Conservation (phyloP, 2,329 filamentous ascomycete species). For the Golovinomyces cichoracearum region DNA sequence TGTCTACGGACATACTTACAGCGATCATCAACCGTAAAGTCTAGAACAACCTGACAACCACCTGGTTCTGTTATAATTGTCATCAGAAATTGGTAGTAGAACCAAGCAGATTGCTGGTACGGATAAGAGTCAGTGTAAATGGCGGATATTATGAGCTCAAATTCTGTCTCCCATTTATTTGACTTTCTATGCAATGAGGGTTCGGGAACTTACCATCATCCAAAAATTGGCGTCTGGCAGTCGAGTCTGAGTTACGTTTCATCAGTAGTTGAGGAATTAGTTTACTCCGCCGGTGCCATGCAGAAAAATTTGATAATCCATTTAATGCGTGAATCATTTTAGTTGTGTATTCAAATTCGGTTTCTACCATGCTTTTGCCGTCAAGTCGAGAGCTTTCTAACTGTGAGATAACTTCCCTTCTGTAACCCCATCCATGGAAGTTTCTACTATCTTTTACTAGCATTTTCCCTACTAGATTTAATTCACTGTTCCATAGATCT, state of each 20-base stretch:
- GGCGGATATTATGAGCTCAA: conserved; percentile 48
- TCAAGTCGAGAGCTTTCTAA: conserved; percentile 34
- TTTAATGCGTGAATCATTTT: conserved; percentile 55
- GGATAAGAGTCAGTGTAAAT: conserved; percentile 48
- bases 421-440: conserved; percentile 91
- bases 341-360: conserved; percentile 73
- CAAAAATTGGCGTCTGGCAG: conserved; percentile 40
- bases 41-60: conserved; percentile 33
- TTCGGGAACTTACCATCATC: conserved; percentile 29
- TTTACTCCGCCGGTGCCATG: conserved; percentile 77
- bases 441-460: conserved; percentile 64
- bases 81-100: conserved; percentile 78
- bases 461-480: conserved; percentile 69
- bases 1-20: conserved; percentile 41
- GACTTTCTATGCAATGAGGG: background rate
- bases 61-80: conserved; percentile 32
- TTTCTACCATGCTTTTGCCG: conserved; percentile 40
- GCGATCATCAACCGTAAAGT: conserved; percentile 34
- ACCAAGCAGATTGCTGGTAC: conserved; percentile 89
- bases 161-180: conserved; percentile 25
- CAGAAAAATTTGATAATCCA: conserved; percentile 71
- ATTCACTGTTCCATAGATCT: conserved; percentile 58
- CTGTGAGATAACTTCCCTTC: conserved; percentile 49
- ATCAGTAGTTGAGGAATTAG: conserved; percentile 52
- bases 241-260: conserved; percentile 39